Percentiles rank a stretch among this genome's conserved stretches.
These are phyloP conservation scores for Spencermartinsiella europaea DNA, from an alignment of 805 yeast genomes.

Conservation along the genomic window DNA sequence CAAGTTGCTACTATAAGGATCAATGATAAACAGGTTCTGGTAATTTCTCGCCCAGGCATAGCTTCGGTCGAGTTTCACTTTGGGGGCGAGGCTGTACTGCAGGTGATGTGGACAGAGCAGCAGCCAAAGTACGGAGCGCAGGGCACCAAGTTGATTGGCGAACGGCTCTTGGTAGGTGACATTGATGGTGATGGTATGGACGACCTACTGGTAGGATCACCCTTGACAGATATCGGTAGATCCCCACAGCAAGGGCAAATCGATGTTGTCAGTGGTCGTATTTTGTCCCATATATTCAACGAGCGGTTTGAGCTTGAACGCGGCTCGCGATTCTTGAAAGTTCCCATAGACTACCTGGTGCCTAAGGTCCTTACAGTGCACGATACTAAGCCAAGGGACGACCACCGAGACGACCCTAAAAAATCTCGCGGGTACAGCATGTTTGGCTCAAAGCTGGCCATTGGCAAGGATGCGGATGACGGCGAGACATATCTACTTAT, in stretches of 20 bases:
- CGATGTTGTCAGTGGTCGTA: slow-evolving; percentile 30
- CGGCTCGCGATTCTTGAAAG: slow-evolving; percentile 8
- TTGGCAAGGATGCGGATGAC: slow-evolving; percentile 18
- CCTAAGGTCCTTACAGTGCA: slow-evolving; percentile 5
- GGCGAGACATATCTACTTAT: slow-evolving; percentile 26
- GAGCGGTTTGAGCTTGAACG: slow-evolving; percentile 9
- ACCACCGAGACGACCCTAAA: neutral
- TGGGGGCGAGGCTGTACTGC: slow-evolving; percentile 24
- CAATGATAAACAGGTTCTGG: slow-evolving; percentile 35
- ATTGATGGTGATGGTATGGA: slow-evolving; percentile 36
- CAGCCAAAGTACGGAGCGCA: slow-evolving; percentile 32
- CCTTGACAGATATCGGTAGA: slow-evolving; percentile 34
- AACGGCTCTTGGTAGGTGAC: slow-evolving; percentile 31
- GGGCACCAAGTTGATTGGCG: slow-evolving; percentile 44
- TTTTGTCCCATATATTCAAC: slow-evolving; percentile 17
- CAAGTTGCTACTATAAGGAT: slow-evolving; percentile 30
- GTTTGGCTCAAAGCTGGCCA: slow-evolving; percentile 37
- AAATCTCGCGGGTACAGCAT: slow-evolving; percentile 34
- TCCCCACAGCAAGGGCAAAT: slow-evolving; percentile 36
- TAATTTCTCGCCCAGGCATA: slow-evolving; percentile 49
- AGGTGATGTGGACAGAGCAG: slow-evolving; percentile 27
- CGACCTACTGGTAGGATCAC: slow-evolving; percentile 44
- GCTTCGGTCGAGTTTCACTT: slow-evolving; percentile 40
- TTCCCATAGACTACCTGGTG: slow-evolving; percentile 12
- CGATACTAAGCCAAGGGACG: neutral